Evolutionary conservation across 2,329 filamentous ascomycete genomes (phyloP).

Genomic region (Pseudogymnoascus sp.): DNA sequence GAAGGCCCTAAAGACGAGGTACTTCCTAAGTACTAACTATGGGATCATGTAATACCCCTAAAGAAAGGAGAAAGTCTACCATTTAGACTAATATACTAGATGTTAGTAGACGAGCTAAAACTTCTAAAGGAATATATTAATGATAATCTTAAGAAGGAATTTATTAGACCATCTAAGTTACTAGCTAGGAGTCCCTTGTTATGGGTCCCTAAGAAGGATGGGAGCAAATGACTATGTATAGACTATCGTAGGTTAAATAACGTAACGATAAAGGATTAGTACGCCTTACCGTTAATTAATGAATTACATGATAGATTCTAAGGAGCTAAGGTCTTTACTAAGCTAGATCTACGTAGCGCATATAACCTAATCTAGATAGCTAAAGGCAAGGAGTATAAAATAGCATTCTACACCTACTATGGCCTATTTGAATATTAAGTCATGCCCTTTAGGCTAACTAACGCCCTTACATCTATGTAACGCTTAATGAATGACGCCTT

Average conservation of each 20-base stretch:
- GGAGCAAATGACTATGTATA: slow-evolving; percentile 26
- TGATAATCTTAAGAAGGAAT: slow-evolving; percentile 15
- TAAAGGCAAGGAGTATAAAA: slow-evolving; percentile 28
- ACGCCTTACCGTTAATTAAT: slow-evolving; percentile 26
- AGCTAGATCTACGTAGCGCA: slow-evolving; percentile 25
- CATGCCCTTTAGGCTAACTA: slow-evolving; percentile 21
- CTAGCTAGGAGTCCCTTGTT: slow-evolving; percentile 21
- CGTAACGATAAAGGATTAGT: slow-evolving; percentile 29
- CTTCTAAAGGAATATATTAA: slow-evolving; percentile 17
- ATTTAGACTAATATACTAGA: slow-evolving; percentile 13
- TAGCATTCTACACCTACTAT: slow-evolving; percentile 27
- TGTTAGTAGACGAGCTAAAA: slow-evolving; percentile 12
- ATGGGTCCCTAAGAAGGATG: slow-evolving; percentile 27
- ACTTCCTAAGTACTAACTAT: no score
- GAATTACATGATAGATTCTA: slow-evolving; percentile 24
- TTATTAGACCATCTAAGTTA: slow-evolving; percentile 16
- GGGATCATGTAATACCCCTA: no score
- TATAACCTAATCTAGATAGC: slow-evolving; percentile 29
- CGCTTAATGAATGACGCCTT: slow-evolving; percentile 22
- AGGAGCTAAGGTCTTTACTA: slow-evolving; percentile 24
- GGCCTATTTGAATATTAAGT: slow-evolving; percentile 29
- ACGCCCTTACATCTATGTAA: slow-evolving; percentile 22
- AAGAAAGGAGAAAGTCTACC: not conserved
- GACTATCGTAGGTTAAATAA: slow-evolving; percentile 30
- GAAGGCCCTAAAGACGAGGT: no score